Conservation (phyloP, 495 filamentous ascomycete species). For the Aspergillus wentii region DNA sequence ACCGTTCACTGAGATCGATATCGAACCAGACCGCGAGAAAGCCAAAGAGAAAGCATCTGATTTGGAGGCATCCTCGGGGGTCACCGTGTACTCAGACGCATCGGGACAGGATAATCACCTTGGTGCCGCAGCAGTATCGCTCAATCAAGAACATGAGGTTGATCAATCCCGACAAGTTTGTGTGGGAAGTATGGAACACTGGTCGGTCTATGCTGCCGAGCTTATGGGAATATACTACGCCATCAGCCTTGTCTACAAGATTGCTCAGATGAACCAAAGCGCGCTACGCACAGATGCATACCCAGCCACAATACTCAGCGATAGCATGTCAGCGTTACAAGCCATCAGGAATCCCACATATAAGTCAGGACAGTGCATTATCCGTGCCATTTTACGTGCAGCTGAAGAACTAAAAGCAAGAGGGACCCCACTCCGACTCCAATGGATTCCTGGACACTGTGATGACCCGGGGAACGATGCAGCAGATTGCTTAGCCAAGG, state of each 20-base stretch:
- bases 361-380: background rate
- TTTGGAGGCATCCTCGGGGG: background rate
- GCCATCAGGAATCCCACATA: too few species aligned
- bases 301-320: too few species aligned
- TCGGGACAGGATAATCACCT: background rate
- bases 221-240: too few species aligned
- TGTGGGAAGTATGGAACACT: too few species aligned
- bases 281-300: too few species aligned
- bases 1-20: background rate
- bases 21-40: constrained; percentile 4
- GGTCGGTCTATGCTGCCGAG: too few species aligned
- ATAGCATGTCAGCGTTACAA: too few species aligned
- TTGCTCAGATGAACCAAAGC: too few species aligned
- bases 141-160: too few species aligned
- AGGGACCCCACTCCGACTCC: constrained; percentile 1
- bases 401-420: background rate
- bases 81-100: background rate
- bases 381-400: background rate
- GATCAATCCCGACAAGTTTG: too few species aligned
- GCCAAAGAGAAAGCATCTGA: background rate
- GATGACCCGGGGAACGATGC: background rate
- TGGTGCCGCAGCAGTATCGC: background rate
- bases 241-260: too few species aligned
- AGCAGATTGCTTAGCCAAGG: constrained; percentile 2
- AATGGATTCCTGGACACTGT: constrained; percentile 1